These are phyloP conservation scores for Ophiocordyceps australis DNA, from an alignment of 2,329 filamentous ascomycete genomes.

Conservation along the genomic window DNA sequence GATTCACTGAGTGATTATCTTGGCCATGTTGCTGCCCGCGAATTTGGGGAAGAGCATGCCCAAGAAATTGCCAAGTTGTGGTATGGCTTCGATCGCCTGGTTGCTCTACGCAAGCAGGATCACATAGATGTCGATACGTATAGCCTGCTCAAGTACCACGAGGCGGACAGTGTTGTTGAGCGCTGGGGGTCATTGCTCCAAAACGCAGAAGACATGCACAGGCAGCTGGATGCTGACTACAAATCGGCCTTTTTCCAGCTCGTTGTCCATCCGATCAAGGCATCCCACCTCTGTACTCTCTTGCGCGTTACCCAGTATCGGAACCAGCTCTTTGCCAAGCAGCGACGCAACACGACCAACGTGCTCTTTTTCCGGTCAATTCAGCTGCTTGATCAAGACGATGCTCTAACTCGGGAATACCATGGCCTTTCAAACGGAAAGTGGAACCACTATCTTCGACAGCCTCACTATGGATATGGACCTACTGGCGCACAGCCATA, in stretches of 20 bases:
- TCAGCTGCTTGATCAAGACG: slow-evolving; percentile 31
- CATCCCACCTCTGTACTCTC: slow-evolving; percentile 33
- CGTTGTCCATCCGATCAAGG: slow-evolving; percentile 39
- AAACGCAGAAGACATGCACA: slow-evolving; percentile 24
- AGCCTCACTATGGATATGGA: slow-evolving; percentile 25
- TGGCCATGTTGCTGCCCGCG: slow-evolving; percentile 24
- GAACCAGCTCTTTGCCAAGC: slow-evolving; percentile 34
- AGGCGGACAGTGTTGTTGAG: slow-evolving; percentile 33
- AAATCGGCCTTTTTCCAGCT: slow-evolving; percentile 41
- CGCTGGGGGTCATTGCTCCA: slow-evolving; percentile 31
- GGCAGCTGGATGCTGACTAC: slow-evolving; percentile 19
- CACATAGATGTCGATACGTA: slow-evolving; percentile 37
- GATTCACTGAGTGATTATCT: slow-evolving; percentile 22
- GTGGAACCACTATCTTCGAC: slow-evolving; percentile 37
- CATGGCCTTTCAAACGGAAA: slow-evolving; percentile 31
- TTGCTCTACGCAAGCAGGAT: slow-evolving; percentile 39
- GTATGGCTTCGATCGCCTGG: slow-evolving; percentile 29
- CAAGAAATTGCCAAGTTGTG: slow-evolving; percentile 28
- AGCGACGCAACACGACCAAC: slow-evolving; percentile 39
- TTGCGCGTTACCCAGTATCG: slow-evolving; percentile 24
- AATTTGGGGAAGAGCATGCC: slow-evolving; percentile 27
- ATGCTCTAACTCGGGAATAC: slow-evolving; percentile 29
- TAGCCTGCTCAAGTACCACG: slow-evolving; percentile 39
- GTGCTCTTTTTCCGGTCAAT: slow-evolving; percentile 24
- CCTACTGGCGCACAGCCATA: slow-evolving; percentile 16